phyloP scores from a whole-genome alignment of 2,329 filamentous ascomycete genomes.

The Periconia digitata region DNA sequence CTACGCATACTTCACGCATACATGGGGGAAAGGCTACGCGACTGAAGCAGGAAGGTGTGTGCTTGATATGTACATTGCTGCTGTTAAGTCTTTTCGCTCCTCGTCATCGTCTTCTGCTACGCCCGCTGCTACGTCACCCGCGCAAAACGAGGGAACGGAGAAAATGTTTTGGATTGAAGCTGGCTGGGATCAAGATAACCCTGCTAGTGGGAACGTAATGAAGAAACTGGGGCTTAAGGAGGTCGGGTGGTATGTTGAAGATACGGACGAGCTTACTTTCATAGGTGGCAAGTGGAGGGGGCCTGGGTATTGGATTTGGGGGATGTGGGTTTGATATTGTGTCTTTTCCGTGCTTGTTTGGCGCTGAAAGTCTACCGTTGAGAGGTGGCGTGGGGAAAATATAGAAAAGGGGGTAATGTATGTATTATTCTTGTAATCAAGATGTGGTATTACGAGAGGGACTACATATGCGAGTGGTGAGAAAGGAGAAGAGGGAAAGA shows the following conservation, averaged over 20 bases:
- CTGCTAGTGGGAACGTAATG: constrained; percentile 22
- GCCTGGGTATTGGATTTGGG: constrained; percentile 23
- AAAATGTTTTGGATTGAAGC: constrained; percentile 26
- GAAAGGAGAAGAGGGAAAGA: background rate
- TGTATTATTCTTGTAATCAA: background rate
- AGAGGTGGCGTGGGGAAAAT: constrained; percentile 1
- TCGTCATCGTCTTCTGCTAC: no score
- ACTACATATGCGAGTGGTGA: background rate
- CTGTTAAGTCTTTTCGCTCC: no score
- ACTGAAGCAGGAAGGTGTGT: constrained; percentile 26
- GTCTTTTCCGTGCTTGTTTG: no score
- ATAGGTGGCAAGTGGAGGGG: constrained; percentile 27
- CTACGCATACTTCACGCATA: constrained; percentile 21
- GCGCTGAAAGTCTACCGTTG: no score
- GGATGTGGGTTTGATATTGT: constrained; percentile 22
- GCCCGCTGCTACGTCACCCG: constrained; percentile 1
- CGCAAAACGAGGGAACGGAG: constrained; percentile 4
- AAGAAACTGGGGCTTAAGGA: constrained; percentile 26
- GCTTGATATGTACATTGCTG: constrained; percentile 15
- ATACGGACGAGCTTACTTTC: constrained; percentile 17
- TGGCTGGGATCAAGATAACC: constrained; percentile 22
- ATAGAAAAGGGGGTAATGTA: background rate
- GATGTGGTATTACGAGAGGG: background rate
- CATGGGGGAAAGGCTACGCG: constrained; percentile 30
- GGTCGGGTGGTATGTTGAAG: constrained; percentile 23